phyloP scores from a whole-genome alignment of 2,329 filamentous ascomycete genomes.

The Tetracladium maxilliforme region DNA sequence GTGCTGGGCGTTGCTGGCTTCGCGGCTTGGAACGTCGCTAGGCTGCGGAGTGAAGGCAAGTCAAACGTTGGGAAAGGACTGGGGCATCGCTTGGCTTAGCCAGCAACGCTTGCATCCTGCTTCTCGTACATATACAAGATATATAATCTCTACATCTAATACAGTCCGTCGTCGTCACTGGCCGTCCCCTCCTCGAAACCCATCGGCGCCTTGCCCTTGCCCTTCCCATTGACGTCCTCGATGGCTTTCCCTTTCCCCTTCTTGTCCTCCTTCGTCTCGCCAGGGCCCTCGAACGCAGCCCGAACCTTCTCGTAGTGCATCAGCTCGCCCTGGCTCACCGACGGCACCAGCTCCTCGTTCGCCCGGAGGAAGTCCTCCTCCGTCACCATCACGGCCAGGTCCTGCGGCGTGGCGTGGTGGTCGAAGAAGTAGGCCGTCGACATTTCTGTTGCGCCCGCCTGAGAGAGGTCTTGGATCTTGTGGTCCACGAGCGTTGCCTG shows the following conservation, averaged over 20 bases:
- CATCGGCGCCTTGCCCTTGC: constrained; percentile 19
- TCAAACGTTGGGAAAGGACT: too few species aligned
- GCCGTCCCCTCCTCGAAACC: constrained; percentile 1
- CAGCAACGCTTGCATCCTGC: too few species aligned
- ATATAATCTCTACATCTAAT: too few species aligned
- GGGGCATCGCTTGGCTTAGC: too few species aligned
- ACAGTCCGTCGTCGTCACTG: constrained; percentile 1
- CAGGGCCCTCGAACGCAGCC: constrained; percentile 61
- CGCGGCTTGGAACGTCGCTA: constrained; percentile 6
- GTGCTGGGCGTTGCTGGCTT: constrained; percentile 6
- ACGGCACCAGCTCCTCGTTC: constrained; percentile 75
- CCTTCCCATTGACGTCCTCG: constrained; percentile 14
- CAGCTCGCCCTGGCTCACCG: constrained; percentile 83
- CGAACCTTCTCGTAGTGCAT: constrained; percentile 81
- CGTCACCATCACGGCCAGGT: constrained; percentile 75
- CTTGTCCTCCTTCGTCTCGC: constrained; percentile 22
- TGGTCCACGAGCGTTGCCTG: constrained; percentile 72
- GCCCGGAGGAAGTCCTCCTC: constrained; percentile 80
- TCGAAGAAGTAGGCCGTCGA: constrained; percentile 94
- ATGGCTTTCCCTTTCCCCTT: constrained; percentile 14
- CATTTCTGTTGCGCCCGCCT: constrained; percentile 19
- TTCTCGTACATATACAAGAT: too few species aligned
- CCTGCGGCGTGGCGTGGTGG: constrained; percentile 68
- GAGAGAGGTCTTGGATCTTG: constrained; percentile 61
- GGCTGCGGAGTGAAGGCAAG: neutral